Percentiles rank a stretch among this genome's conserved stretches.
phyloP scores from a whole-genome alignment of 768 basidiomycete genomes.

The Naganishia onofrii region DNA sequence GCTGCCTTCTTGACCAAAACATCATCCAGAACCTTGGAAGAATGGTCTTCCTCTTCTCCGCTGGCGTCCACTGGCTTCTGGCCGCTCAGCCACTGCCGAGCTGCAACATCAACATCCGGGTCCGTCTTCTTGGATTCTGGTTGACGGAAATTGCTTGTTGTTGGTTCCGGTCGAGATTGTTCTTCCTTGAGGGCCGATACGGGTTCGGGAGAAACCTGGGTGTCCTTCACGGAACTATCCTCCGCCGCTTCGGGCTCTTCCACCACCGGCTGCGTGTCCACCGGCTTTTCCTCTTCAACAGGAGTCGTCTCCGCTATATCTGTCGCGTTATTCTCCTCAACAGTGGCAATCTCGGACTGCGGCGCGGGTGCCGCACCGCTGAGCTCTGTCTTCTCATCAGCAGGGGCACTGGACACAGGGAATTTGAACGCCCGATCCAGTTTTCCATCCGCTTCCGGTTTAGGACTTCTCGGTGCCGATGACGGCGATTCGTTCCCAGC shows the following conservation, averaged over 20 bases:
- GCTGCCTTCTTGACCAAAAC: conserved; percentile 5
- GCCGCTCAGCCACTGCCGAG: conserved; percentile 19
- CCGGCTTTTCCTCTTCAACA: not conserved
- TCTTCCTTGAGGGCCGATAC: not conserved
- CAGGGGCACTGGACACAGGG: conserved; percentile 32
- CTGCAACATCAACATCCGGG: conserved; percentile 11
- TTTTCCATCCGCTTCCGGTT: conserved; percentile 50
- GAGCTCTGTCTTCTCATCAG: not conserved
- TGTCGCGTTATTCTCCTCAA: not conserved
- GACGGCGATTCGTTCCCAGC: conserved; percentile 21
- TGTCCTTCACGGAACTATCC: not conserved
- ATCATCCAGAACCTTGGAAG: conserved; percentile 5
- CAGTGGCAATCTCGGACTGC: not conserved
- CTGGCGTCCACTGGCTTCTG: conserved; percentile 13
- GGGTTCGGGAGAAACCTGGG: not conserved
- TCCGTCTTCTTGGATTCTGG: conserved; percentile 15
- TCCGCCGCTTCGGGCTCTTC: not conserved
- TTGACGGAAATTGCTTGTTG: not conserved
- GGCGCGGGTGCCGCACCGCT: not conserved
- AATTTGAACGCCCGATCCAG: conserved; percentile 50
- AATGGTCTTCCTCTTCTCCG: not conserved
- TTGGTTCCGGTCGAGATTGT: not conserved
- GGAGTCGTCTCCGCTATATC: not conserved
- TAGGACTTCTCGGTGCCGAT: conserved; percentile 45
- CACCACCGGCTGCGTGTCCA: not conserved